These are phyloP conservation scores for Metschnikowia henanensis DNA, from an alignment of 805 yeast species.

Conservation along the genomic window DNA sequence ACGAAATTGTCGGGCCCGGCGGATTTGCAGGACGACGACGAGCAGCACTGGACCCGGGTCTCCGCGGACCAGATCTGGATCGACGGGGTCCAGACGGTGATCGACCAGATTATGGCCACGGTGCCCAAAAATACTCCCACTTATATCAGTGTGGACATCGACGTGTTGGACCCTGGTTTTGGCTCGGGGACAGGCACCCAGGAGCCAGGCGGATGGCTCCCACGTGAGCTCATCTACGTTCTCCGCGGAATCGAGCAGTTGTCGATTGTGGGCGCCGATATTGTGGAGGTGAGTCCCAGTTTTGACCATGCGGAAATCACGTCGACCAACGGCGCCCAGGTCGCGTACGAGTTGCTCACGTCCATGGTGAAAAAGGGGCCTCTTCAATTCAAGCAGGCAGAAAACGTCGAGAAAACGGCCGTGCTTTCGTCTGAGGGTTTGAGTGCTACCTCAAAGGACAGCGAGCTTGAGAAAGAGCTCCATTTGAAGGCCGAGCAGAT, in stretches of 20 bases:
- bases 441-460: background rate
- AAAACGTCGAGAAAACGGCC: constrained; percentile 3
- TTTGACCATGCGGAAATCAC: constrained; percentile 67
- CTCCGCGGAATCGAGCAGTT: constrained; percentile 45
- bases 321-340: constrained; percentile 68
- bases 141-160: constrained; percentile 77
- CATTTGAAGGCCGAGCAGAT: background rate
- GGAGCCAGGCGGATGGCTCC: constrained; percentile 60
- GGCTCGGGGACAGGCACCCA: constrained; percentile 61
- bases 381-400: constrained; percentile 14
- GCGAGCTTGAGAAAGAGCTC: constrained; percentile 3
- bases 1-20: constrained; percentile 66
- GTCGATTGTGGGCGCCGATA: constrained; percentile 54
- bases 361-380: constrained; percentile 68
- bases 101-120: constrained; percentile 49
- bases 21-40: constrained; percentile 61
- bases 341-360: constrained; percentile 68
- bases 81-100: constrained; percentile 60
- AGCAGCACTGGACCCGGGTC: constrained; percentile 68
- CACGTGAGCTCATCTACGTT: constrained; percentile 52
- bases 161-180: constrained; percentile 57
- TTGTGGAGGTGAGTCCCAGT: constrained; percentile 62
- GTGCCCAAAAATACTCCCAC: constrained; percentile 69
- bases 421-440: background rate
- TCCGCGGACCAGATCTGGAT: constrained; percentile 74